Base-by-base conservation (phyloP, 805 yeast genomes). In the Ogataea thermomethanolica region DNA sequence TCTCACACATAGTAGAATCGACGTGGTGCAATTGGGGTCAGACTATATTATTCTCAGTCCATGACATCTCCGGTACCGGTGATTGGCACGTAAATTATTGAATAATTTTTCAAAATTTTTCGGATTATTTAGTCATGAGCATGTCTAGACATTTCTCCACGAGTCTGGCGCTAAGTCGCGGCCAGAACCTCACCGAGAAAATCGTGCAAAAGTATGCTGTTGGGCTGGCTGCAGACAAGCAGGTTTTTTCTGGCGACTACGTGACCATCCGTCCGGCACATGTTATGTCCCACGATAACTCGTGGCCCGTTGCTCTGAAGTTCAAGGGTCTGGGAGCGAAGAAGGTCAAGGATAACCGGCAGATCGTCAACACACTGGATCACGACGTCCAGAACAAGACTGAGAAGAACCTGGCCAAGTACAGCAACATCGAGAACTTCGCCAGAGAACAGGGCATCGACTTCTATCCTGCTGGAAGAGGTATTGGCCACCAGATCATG, bases 401-500 rank as follows among this genome's bases (percentile, higher is more conserved):
- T 4, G 96, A 85, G 48, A 85, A 87, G 69, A 93, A 93, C 65
- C 66, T 93, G 62, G 80, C 81, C 46, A 93, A 93, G 65, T 93
- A 93, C 65, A 58, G 65, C 43, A 93, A 93, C 65, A 93, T 93
- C 59, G 89, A 91, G 69, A 72, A 79, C 29, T 93, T 93, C 58
- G 97, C 97, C 40, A 74, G 74, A 49, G 80, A 81, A 48, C 96
- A 91, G 60, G 96, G 95, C 21, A 81, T 91, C 30, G 97, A 91
- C 62, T 93, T 93, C 61, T 93, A 93, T 65, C 97, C 98, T 8
- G 99, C 99, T 8, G 99, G 99, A 30, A 78, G 96, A 62, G 99
- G 99, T 59, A 93, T 93, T 56, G 99, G 99, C 27, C 99, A 93
- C 63, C 99, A 93, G 66, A 87, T 91, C 67, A 89, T 93, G 96